These are phyloP conservation scores for Fonsecaea pedrosoi DNA, from an alignment of 2,329 filamentous ascomycete genomes.

Conservation along the genomic window DNA sequence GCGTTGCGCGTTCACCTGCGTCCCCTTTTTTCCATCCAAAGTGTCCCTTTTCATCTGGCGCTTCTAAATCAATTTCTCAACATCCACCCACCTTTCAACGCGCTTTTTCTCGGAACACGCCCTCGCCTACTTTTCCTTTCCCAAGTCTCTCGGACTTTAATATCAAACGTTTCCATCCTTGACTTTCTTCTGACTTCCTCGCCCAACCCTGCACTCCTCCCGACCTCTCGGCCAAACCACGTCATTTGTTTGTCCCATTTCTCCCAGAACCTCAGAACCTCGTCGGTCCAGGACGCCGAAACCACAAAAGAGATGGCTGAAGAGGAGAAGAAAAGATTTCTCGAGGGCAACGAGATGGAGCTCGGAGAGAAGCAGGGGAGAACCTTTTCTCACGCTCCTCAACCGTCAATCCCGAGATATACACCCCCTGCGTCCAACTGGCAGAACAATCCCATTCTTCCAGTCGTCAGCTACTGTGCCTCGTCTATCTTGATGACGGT, in stretches of 20 bases:
- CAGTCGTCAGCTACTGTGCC: conserved; percentile 87
- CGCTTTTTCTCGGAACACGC: conserved; percentile 6
- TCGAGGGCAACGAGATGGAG: conserved; percentile 70
- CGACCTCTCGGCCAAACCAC: not conserved
- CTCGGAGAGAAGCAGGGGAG: conserved; percentile 68
- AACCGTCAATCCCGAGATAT: conserved; percentile 47
- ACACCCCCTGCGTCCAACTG: conserved; percentile 55
- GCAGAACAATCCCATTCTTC: conserved; percentile 77
- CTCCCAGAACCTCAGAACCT: not conserved
- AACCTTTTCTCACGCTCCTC: conserved; percentile 50
- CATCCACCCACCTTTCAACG: conserved; percentile 8
- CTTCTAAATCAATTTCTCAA: conserved; percentile 17
- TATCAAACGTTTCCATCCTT: not conserved
- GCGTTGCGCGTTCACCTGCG: conserved; percentile 20
- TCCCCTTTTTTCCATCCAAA: conserved; percentile 24
- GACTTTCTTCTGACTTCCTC: not conserved
- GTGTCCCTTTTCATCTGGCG: conserved; percentile 6
- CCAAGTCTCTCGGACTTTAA: conserved; percentile 1
- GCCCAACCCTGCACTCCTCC: not conserved
- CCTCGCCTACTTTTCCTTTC: conserved; percentile 18
- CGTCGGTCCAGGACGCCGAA: conserved; percentile 1
- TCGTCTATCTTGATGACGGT: conserved; percentile 99
- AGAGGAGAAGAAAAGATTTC: conserved; percentile 77
- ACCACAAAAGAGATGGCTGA: conserved; percentile 69
- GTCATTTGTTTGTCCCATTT: not conserved